These are phyloP conservation scores for Xerocomellus amylosporus DNA, from an alignment of 768 basidiomycete species.

Conservation along the genomic window DNA sequence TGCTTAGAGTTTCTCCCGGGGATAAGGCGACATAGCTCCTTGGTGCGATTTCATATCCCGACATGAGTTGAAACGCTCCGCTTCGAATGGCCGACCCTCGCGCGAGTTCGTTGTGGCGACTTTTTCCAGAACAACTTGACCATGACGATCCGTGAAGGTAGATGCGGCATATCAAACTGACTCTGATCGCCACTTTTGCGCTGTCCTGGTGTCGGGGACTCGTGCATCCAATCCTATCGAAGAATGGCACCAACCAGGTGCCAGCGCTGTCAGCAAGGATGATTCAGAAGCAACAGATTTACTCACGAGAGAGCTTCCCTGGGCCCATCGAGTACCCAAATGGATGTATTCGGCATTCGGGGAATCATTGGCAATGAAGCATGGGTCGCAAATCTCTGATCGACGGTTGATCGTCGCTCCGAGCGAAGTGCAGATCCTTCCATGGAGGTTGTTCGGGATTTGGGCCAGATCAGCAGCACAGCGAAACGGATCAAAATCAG, in stretches of 20 bases:
- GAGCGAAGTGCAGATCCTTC: conserved; percentile 2
- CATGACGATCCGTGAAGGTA: background rate
- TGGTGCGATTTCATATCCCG: conserved; percentile 16
- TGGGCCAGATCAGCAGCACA: background rate
- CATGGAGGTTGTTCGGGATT: background rate
- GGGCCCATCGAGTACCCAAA: background rate
- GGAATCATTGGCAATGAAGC: background rate
- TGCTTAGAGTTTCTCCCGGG: background rate
- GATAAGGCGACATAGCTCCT: background rate
- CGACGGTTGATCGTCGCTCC: conserved; percentile 7
- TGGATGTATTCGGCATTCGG: background rate
- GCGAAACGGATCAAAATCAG: background rate
- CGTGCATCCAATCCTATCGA: background rate
- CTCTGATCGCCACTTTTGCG: background rate
- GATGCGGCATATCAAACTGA: background rate
- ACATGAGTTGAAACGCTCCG: conserved; percentile 9
- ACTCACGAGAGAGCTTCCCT: background rate
- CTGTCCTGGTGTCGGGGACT: background rate
- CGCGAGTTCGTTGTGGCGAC: background rate
- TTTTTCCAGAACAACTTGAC: background rate
- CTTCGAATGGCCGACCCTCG: conserved; percentile 6
- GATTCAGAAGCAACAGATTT: background rate
- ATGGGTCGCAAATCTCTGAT: conserved; percentile 11
- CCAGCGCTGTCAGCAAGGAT: background rate
- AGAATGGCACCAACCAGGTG: background rate